phyloP scores from a whole-genome alignment of 768 basidiomycete species.

The Pulveroboletus sp. region DNA sequence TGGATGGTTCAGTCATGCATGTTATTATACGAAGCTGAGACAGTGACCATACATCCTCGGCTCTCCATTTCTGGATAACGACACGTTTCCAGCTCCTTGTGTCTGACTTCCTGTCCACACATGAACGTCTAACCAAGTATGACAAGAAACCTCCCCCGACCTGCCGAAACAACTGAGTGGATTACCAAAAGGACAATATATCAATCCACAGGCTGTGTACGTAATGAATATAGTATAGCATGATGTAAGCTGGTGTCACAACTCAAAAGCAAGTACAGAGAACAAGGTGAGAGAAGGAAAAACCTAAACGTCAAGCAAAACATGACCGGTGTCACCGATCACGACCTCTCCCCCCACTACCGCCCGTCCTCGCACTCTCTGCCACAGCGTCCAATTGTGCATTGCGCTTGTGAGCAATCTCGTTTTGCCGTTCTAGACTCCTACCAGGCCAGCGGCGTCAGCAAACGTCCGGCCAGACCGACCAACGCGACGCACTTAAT shows the following conservation, averaged over 20 bases:
- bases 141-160: too few relatives aligned
- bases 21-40: too few relatives aligned
- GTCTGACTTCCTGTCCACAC: too few relatives aligned
- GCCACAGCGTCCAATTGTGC: slow-evolving; percentile 33
- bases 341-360: slow-evolving; percentile 13
- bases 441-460: too few relatives aligned
- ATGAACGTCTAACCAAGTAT: too few relatives aligned
- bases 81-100: too few relatives aligned
- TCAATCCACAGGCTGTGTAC: slow-evolving; percentile 11
- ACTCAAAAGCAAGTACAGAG: slow-evolving; percentile 13
- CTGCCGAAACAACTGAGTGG: too few relatives aligned
- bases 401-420: slow-evolving; percentile 71
- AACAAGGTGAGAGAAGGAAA: slow-evolving; percentile 1
- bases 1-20: too few relatives aligned
- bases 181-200: too few relatives aligned
- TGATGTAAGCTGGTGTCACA: slow-evolving; percentile 2
- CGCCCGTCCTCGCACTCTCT: slow-evolving; percentile 21
- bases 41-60: too few relatives aligned
- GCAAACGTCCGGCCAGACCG: slow-evolving; percentile 7
- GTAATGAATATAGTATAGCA: slow-evolving; percentile 17
- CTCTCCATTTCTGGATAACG: too few relatives aligned
- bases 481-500: slow-evolving; percentile 58
- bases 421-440: slow-evolving; percentile 71
- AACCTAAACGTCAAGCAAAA: neutral
- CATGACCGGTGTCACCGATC: slow-evolving; percentile 16